Base-by-base conservation (phyloP, 306 rosid species). In the Trifolium repens region DNA sequence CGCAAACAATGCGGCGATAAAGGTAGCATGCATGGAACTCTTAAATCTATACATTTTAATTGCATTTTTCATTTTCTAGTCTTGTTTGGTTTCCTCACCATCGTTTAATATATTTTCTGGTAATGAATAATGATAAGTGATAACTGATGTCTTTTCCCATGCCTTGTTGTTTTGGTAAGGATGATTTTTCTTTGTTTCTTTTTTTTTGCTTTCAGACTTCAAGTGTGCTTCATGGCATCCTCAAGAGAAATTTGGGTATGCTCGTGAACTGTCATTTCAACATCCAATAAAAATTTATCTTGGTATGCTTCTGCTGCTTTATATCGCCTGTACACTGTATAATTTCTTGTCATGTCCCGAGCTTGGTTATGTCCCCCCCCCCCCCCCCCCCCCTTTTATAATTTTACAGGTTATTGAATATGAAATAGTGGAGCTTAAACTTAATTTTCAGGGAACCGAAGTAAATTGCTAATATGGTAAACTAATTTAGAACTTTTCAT, bases 231-330 rank as follows among this genome's bases (percentile, higher is more conserved):
- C 83, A 9, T 94, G 99, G 99, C 74, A 64, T 27, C 87, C 86
- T 79, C 89, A 86, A 72, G 96, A 86, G 58, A 85, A 82, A 34
- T 87, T 80, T 85, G 97, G 97, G 78, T 83, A 86, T 85, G 76
- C 87, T 60, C 99, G 99, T 26, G 93, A 89, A 75, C 73, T 90
- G 61, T 86, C 96, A 69, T 94, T 90, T 89, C 96, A 88, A 75
- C 98, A 92, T 85, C 99, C 99, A 26, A 94, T 94, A 73, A 94
- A 94, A 89, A 13, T 94, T 46, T 94, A 94, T 80, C 90, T 92
- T 81, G 99, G 99, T 94, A 92, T 49, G 87, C 40, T 66, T 60
- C 34, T 72, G 32, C 60, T 59, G 67, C 63, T 67, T 79, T 13
- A 15, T 73, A 69, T 76, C 44, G 3, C 64, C 12, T 74, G 43